Conservation (phyloP, 2,329 filamentous ascomycete species). For the Claviceps pazoutovae region DNA sequence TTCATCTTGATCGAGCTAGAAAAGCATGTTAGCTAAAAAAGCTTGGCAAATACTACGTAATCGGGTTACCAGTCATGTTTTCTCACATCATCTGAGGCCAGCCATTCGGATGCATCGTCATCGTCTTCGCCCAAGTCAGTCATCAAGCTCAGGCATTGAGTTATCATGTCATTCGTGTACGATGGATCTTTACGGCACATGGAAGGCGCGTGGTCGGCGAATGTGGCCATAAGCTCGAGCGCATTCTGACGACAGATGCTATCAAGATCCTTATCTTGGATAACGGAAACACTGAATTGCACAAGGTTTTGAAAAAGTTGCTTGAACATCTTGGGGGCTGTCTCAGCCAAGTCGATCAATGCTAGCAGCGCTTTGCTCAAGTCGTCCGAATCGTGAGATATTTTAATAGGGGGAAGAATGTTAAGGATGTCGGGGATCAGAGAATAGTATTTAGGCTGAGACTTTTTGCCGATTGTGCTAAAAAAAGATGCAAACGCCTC, state of each 20-base stretch:
- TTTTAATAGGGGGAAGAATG: slow-evolving; percentile 86
- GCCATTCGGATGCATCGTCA: slow-evolving; percentile 90
- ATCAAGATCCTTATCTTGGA: slow-evolving; percentile 88
- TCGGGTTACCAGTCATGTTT: neutral
- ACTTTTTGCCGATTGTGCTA: slow-evolving; percentile 75
- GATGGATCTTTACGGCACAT: slow-evolving; percentile 92
- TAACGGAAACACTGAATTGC: slow-evolving; percentile 81
- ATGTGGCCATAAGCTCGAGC: slow-evolving; percentile 93
- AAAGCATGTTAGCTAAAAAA: slow-evolving; percentile 14
- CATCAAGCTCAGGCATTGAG: slow-evolving; percentile 94
- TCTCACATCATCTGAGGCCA: slow-evolving; percentile 73
- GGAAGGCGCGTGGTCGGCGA: slow-evolving; percentile 83
- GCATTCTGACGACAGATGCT: slow-evolving; percentile 89
- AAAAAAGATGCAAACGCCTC: slow-evolving; percentile 96
- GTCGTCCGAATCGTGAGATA: slow-evolving; percentile 77
- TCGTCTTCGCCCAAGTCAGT: slow-evolving; percentile 91
- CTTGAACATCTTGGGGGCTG: slow-evolving; percentile 97
- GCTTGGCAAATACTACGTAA: too few relatives aligned
- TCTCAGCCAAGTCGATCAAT: slow-evolving; percentile 86
- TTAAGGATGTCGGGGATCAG: slow-evolving; percentile 87
- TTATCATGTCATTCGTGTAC: slow-evolving; percentile 94
- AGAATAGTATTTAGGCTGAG: slow-evolving; percentile 72
- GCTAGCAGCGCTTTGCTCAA: slow-evolving; percentile 81
- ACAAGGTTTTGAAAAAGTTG: slow-evolving; percentile 84
- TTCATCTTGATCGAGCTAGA: slow-evolving; percentile 78